Base-by-base conservation (phyloP, 495 filamentous ascomycete species). In the Oidiodendron maius region DNA sequence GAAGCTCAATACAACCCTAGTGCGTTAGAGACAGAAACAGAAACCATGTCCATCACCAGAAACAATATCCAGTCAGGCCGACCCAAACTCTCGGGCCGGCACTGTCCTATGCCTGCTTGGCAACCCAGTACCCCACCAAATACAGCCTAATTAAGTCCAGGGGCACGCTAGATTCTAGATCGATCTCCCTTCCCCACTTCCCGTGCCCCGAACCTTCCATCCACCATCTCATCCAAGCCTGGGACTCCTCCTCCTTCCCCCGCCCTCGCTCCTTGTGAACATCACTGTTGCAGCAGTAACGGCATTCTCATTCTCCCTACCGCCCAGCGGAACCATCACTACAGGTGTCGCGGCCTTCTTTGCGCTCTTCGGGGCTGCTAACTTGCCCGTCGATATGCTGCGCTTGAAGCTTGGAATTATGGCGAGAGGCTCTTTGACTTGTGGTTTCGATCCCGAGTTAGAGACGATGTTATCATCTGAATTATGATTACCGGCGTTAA, bases 261-360 rank as follows among this genome's bases (percentile, higher is more conserved):
- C 18, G 50, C 61, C 51, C 25, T 63, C 57, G 23, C 72, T 69
- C 46, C 72, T 60, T 1, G 20, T 16, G 3, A 44, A 44, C 12
- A 12, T 5, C 26, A 30, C 26, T n/a, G n/a, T n/a, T 22, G 60
- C 57, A 40, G 66, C 61, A 11, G 66, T 57, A 28, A 62, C 48
- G 10, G 40, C 13, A 40, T 62, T 62, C 30, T 78, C 51, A 55
- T 86, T 86, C 60, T 85, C 82, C 20, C 75, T 65, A 6, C 80
- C 83, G 37, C 82, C 81, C 60, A 57, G 39, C 46, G 65, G 65
- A 62, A 72, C 50, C 37, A 64, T 39, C n/a, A n/a, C n/a, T n/a
- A n/a, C n/a, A n/a, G n/a, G n/a, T 43, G 56, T 63, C 30, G 68
- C 64, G 35, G 53, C 59, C 58, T 74, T 78, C 53, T 68, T 73